These are phyloP conservation scores for Diaporthe sp. DNA, from an alignment of 2,329 filamentous ascomycete genomes.

Conservation along the genomic window DNA sequence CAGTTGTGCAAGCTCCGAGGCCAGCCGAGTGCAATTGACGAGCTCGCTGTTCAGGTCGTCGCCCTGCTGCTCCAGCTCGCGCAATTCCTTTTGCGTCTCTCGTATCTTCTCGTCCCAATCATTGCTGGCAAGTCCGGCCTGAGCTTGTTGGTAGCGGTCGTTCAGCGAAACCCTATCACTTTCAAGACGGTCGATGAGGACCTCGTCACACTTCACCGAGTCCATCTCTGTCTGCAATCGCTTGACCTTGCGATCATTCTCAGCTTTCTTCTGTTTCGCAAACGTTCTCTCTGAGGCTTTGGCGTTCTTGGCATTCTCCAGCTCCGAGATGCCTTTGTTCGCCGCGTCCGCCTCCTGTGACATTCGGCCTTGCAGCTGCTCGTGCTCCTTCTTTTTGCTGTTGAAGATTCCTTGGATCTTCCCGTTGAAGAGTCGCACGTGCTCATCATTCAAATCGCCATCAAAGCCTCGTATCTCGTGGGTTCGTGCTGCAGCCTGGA, in stretches of 20 bases:
- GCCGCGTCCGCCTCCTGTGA: conserved; percentile 79
- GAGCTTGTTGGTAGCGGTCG: conserved; percentile 68
- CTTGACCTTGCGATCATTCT: conserved; percentile 77
- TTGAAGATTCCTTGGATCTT: conserved; percentile 78
- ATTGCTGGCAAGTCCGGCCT: conserved; percentile 69
- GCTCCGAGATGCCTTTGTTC: conserved; percentile 76
- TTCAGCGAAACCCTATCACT: conserved; percentile 78
- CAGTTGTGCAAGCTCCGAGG: conserved; percentile 84
- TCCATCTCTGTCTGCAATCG: conserved; percentile 75
- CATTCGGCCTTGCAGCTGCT: conserved; percentile 78
- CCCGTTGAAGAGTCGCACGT: conserved; percentile 81
- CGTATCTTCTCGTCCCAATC: conserved; percentile 79
- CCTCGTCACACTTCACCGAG: conserved; percentile 86
- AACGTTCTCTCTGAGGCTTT: conserved; percentile 79
- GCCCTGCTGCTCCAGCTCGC: conserved; percentile 76
- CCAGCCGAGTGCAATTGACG: conserved; percentile 82
- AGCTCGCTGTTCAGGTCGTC: conserved; percentile 83
- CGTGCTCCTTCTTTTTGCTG: conserved; percentile 84
- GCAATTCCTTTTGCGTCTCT: conserved; percentile 72
- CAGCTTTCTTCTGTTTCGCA: conserved; percentile 76
- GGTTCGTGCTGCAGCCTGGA: conserved; percentile 79
- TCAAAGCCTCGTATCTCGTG: conserved; percentile 90
- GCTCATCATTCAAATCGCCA: conserved; percentile 77
- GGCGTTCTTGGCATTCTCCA: conserved; percentile 79
- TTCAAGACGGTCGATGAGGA: conserved; percentile 81